Conservation (phyloP, 2,329 filamentous ascomycete genomes). For the Rhynchosporium graminicola region DNA sequence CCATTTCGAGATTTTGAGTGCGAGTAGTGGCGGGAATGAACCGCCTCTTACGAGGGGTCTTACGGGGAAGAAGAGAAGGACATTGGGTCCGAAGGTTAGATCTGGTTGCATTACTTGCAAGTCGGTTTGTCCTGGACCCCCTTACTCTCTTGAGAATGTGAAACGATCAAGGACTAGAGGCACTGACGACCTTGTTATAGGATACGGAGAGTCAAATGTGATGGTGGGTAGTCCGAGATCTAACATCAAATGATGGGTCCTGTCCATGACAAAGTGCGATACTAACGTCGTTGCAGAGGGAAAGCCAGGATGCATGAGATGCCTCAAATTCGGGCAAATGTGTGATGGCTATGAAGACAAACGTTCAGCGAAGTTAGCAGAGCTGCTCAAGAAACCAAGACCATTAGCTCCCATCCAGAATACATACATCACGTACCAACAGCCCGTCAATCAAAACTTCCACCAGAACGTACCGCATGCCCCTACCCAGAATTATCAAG, state of each 20-base stretch:
- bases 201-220: constrained; percentile 13
- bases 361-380: not conserved
- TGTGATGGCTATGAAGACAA: not conserved
- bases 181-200: not conserved
- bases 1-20: not conserved
- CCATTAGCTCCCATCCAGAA: not conserved
- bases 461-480: not conserved
- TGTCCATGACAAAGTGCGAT: not conserved
- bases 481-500: not conserved
- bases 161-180: no score
- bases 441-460: not conserved
- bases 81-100: constrained; percentile 10
- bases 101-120: constrained; percentile 18
- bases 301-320: not conserved
- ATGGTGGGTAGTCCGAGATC: not conserved
- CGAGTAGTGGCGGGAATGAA: not conserved
- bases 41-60: not conserved
- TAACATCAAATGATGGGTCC: not conserved
- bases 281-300: not conserved
- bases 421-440: constrained; percentile 3
- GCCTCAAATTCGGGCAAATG: not conserved
- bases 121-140: not conserved
- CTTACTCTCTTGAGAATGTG: no score
- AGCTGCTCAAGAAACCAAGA: not conserved
- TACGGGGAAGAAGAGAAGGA: constrained; percentile 2